Base-by-base conservation (phyloP, 352 stramenopile species). In the Pythium rhizo-oryzae region DNA sequence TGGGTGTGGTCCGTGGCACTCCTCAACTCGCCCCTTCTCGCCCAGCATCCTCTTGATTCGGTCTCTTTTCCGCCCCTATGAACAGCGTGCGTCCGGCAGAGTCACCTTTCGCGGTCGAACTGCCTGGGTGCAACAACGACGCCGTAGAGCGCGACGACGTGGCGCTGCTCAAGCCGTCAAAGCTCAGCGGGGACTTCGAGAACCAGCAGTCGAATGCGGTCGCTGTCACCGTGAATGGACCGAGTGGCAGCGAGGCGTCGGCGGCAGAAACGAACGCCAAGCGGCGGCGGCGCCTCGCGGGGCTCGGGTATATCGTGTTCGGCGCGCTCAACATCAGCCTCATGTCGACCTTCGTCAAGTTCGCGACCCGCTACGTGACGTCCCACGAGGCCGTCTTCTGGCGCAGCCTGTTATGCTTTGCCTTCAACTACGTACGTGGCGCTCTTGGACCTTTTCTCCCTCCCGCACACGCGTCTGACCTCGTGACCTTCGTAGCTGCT, bases 341-440 rank as follows among this genome's bases (percentile, higher is more conserved):
- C 58, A 80, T 84, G 30, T 89, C 82, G 1, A 76, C 72, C 21
- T 87, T 80, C 69, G 71, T 90, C 70, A 92, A 92, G 65, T 85
- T 76, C 50, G 76, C 78, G 8, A 86, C 79, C 41, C 64, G 75
- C 23, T 66, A 70, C 25, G 59, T 88, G 19, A 78, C 78, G 18
- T 88, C 84, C 4, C 80, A 89, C 39, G 79, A 89, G 62, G 78
- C 69, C 0, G 77, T 81, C 0, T 85, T 92, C 37, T 92, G 84
- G 84, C 75, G 81, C 18, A 80, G 79, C 24, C 59, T 68, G n/a
- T 67, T 92, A 16, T 75, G 76, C 8, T 78, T 81, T 23, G 39
- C 78, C 1, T 57, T 89, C 21, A 92, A 88, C 62, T 83, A 70
- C 11, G 82, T 82, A 63, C 46, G 72, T 75, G 35, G 28, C 28